Evolutionary conservation across 495 filamentous ascomycete species (phyloP), one percentile per base, ranked within the genome.

Genomic region (Penicillium tannophilum): DNA sequence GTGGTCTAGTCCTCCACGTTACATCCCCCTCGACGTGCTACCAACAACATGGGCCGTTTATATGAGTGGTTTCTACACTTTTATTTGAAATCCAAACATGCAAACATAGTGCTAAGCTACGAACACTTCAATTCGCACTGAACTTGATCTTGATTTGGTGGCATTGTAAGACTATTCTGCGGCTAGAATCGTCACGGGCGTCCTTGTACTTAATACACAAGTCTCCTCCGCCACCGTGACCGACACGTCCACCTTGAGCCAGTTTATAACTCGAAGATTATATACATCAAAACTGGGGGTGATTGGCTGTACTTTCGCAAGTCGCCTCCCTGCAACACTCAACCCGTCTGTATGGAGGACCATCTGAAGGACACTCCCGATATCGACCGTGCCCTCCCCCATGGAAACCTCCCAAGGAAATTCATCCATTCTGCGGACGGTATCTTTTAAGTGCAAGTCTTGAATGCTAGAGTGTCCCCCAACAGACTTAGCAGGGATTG

Each of bases 251-350:
- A 49, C 26, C 6, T 31, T 28, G 0, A 49, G 46, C 46, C 46
- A 49, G 26, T 49, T 49, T 24, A 49, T 16, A 4, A 30, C 6
- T 28, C 46, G 46, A 49, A 49, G 9, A 17, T 49, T 49, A 33
- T 49, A 49, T 9, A 49, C 46, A 49, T 49, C 46, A 49, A 49
- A 19, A 31, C 46, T 49, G 16, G 46, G 46, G 3, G 46, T 49
- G 19, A 49, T 31, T 31, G 46, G 23, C 12, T 17, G n/a, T 3
- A 49, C 46, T 31, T 49, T 17, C n/a, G 33, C 24, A 49, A 49
- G 46, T 5, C 46, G 26, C 6, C 12, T 49, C 9, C 46, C 46
- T 8, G 23, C 26, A 10, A 49, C 16, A 49, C 26, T 49, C 24
- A 49, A 19, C 46, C 46, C 46, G 31, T 49, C 46, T 9, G 23